These are phyloP conservation scores for Aspergillus egyptiacus DNA, from an alignment of 495 filamentous ascomycete genomes.

Conservation along the genomic window DNA sequence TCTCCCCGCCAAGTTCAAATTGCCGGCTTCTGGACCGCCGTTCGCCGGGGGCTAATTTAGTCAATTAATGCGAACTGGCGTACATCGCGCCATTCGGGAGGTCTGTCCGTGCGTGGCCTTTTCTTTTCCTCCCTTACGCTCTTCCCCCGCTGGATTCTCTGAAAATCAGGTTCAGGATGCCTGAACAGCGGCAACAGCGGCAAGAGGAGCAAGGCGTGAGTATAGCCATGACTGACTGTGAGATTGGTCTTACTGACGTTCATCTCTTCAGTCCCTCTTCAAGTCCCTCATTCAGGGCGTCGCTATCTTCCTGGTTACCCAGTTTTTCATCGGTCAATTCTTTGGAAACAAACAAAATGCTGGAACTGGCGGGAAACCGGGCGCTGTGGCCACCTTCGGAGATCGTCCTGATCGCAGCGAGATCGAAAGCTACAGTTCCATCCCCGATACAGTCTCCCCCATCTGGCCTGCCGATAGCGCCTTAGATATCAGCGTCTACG, in stretches of 20 bases:
- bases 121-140: constrained; percentile 14
- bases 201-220: constrained; percentile 36
- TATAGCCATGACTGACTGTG: constrained; percentile 11
- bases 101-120: constrained; percentile 23
- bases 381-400: constrained; percentile 57
- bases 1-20: constrained; percentile 16
- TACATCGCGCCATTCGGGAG: constrained; percentile 7
- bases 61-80: background rate
- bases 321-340: constrained; percentile 56
- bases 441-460: constrained; percentile 73
- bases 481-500: constrained; percentile 79
- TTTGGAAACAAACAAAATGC: constrained; percentile 47
- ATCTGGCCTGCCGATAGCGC: constrained; percentile 78
- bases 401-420: constrained; percentile 55
- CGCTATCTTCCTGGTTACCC: constrained; percentile 62
- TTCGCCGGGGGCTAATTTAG: constrained; percentile 7
- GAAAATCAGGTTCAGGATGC: constrained; percentile 30
- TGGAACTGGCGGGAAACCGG: constrained; percentile 38
- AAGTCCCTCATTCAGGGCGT: constrained; percentile 57
- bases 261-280: constrained; percentile 43
- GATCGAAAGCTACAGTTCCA: constrained; percentile 59
- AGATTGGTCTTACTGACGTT: constrained; percentile 14
- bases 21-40: constrained; percentile 14
- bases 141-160: constrained; percentile 6
- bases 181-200: constrained; percentile 40